Conservation (phyloP, 176 grass and related monocot genomes). For the Pharus latifolius region DNA sequence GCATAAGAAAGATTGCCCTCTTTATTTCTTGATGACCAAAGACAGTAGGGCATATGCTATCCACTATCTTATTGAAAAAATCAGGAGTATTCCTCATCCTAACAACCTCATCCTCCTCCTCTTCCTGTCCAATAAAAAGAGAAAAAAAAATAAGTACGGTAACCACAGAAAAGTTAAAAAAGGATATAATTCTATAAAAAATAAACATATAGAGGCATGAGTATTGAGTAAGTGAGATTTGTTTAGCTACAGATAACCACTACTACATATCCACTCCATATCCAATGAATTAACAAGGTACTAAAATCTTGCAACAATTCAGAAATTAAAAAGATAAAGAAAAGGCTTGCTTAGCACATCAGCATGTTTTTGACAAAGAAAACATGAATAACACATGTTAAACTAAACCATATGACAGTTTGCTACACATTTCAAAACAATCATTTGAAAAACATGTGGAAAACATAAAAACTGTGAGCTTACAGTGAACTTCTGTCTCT, state of each 20-base stretch:
- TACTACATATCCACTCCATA: neutral
- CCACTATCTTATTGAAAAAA: conserved; percentile 97
- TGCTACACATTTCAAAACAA: neutral
- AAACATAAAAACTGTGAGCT: conserved; percentile 22
- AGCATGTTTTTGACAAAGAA: neutral
- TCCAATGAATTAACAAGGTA: neutral
- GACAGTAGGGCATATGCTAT: conserved; percentile 88
- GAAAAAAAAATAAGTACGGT: neutral
- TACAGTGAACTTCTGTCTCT: conserved; percentile 77
- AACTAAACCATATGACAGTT: neutral
- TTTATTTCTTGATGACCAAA: conserved; percentile 99
- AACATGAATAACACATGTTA: neutral
- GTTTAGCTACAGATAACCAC: neutral
- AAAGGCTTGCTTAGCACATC: neutral
- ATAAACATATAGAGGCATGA: neutral
- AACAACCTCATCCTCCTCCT: conserved; percentile 88
- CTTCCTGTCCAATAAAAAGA: conserved; percentile 42
- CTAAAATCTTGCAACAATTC: neutral
- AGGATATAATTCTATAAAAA: neutral
- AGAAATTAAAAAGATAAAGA: neutral
- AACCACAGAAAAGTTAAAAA: neutral
- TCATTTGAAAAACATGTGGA: neutral
- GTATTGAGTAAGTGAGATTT: neutral
- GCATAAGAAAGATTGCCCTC: conserved; percentile 80
- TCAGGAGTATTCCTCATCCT: conserved; percentile 83